These are phyloP conservation scores for Orbilia quercus DNA, from an alignment of 2,329 filamentous ascomycete genomes.

Conservation along the genomic window DNA sequence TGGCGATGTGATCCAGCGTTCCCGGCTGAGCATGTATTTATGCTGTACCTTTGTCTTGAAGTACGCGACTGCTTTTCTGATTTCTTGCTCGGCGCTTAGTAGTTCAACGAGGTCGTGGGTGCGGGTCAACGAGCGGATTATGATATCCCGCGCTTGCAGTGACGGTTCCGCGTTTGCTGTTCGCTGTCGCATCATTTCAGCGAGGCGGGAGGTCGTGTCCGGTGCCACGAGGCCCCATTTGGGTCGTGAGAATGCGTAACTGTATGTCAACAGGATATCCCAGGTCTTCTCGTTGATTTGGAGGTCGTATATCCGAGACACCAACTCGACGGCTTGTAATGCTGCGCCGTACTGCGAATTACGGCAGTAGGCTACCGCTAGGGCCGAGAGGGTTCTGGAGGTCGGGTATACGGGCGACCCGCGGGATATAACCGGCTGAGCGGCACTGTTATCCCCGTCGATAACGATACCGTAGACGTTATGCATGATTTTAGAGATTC, in stretches of 20 bases:
- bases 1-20: constrained; percentile 27
- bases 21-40: constrained; percentile 32
- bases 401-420: constrained; percentile 50
- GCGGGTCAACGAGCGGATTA: constrained; percentile 41
- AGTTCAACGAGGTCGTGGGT: constrained; percentile 32
- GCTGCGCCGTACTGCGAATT: constrained; percentile 44
- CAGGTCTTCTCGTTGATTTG: constrained; percentile 45
- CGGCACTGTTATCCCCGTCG: constrained; percentile 18
- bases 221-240: constrained; percentile 40
- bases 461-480: constrained; percentile 49
- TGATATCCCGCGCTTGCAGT: constrained; percentile 47
- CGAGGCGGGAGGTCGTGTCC: constrained; percentile 24
- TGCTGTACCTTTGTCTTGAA: constrained; percentile 35
- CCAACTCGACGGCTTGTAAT: constrained; percentile 41
- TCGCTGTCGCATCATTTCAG: constrained; percentile 36
- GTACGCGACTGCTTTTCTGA: constrained; percentile 34
- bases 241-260: constrained; percentile 44
- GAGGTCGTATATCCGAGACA: constrained; percentile 31
- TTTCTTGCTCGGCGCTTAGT: constrained; percentile 35
- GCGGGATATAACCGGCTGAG: constrained; percentile 24
- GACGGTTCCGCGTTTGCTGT: constrained; percentile 24
- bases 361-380: constrained; percentile 44
- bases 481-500: constrained; percentile 27
- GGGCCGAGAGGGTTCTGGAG: constrained; percentile 16
- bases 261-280: constrained; percentile 47